Percentiles rank a stretch among this genome's conserved stretches.
Conservation (phyloP, 140 eudicot species). For the Flaveria floridana region DNA sequence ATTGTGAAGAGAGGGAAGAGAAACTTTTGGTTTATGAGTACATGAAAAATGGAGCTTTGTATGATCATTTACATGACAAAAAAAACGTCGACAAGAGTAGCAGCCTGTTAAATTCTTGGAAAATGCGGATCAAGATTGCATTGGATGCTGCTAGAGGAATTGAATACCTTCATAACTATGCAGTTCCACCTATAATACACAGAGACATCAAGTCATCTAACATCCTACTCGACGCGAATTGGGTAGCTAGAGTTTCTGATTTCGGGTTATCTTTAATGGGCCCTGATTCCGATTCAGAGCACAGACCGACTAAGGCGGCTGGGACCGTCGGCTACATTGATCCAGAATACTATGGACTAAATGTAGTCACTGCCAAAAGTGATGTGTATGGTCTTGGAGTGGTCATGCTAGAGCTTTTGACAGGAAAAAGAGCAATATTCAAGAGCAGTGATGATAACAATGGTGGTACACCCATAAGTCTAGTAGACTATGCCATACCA, state of each 20-base stretch:
- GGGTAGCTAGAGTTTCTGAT: constrained; percentile 98
- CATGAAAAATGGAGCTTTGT: constrained; percentile 94
- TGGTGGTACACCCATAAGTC: constrained; percentile 52
- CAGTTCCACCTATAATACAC: constrained; percentile 95
- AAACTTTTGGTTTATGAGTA: constrained; percentile 79
- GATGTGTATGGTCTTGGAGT: constrained; percentile 97
- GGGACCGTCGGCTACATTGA: constrained; percentile 97
- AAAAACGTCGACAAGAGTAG: constrained; percentile 51
- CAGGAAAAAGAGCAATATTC: constrained; percentile 89
- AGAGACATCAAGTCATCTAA: constrained; percentile 95
- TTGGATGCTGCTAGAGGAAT: constrained; percentile 94
- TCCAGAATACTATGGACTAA: constrained; percentile 90
- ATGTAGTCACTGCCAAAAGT: constrained; percentile 85
- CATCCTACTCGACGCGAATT: constrained; percentile 71
- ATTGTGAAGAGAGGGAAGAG: constrained; percentile 89
- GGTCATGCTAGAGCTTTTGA: constrained; percentile 74
- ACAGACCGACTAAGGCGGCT: constrained; percentile 71
- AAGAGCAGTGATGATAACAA: constrained; percentile 44
- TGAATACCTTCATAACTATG: constrained; percentile 88
- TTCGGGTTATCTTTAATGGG: constrained; percentile 88
- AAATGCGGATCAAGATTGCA: constrained; percentile 78
- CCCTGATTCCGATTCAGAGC: constrained; percentile 57
- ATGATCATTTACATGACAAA: constrained; percentile 87
- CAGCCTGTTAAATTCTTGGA: constrained; percentile 85
- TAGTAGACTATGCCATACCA: constrained; percentile 84